phyloP scores from a whole-genome alignment of 176 grass and related monocot genomes.

The Paspalum vaginatum region DNA sequence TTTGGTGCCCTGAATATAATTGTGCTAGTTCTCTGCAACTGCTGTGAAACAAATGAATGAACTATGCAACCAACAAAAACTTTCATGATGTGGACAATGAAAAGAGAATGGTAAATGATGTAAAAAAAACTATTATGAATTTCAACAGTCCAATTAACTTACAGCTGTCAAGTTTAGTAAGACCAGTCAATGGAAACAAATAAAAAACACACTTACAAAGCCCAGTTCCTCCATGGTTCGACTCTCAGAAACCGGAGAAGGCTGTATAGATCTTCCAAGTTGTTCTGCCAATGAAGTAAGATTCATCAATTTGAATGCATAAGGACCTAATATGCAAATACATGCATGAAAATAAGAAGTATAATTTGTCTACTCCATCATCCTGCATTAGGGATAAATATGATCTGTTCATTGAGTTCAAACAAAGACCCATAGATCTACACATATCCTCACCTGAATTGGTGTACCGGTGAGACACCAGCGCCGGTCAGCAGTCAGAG shows the following conservation, averaged over 20 bases:
- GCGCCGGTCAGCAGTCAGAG: constrained; percentile 79
- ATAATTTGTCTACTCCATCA: constrained; percentile 5
- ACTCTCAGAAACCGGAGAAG: constrained; percentile 91
- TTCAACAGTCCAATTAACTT: neutral
- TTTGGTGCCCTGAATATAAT: neutral
- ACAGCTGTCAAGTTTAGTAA: neutral
- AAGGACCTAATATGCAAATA: constrained; percentile 15
- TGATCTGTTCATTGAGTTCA: constrained; percentile 18
- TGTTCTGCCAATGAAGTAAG: constrained; percentile 70
- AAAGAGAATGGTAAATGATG: constrained; percentile 12
- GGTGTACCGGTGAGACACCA: constrained; percentile 99
- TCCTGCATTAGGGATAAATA: constrained; percentile 15
- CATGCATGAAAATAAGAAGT: constrained; percentile 27
- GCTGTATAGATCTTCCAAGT: constrained; percentile 94
- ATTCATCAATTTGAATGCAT: constrained; percentile 35
- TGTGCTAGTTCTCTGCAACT: neutral
- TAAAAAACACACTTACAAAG: constrained; percentile 67
- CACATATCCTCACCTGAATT: constrained; percentile 71
- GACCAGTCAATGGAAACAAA: constrained; percentile 28
- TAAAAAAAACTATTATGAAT: neutral
- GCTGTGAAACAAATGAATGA: constrained; percentile 6
- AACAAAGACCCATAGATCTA: constrained; percentile 1
- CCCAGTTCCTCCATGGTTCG: constrained; percentile 91
- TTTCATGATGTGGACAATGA: neutral
- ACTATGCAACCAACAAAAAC: neutral